Base-by-base conservation (phyloP, 768 basidiomycete species). In the Tulasnella sp. region DNA sequence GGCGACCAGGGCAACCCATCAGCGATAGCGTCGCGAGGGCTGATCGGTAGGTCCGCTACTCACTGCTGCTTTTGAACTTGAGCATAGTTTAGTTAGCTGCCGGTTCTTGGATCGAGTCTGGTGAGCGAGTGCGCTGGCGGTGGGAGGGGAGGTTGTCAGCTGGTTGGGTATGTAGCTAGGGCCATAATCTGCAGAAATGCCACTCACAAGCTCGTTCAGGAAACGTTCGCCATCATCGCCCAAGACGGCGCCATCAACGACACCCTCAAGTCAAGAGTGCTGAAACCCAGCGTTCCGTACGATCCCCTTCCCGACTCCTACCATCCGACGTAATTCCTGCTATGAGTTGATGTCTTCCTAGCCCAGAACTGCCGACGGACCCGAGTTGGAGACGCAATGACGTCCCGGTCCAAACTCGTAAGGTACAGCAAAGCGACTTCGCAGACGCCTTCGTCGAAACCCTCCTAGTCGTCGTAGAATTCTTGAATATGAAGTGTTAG, bases 221-320 rank as follows among this genome's bases (percentile, higher is more conserved):
- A 60, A 5, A 72, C n/a, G 58, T 79, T 79, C 5, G 60, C 54
- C 78, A 79, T 79, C 46, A 73, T 28, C 41, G 60, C 22, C 78
- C 78, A 79, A 28, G 20, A 72, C 34, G 18, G 12, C 31, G 31
- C n/a, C 18, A 79, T 18, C 28, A 72, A 20, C 14, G 37, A 14
- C 24, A 40, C 40, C 9, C 34, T 42, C 60, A 34, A 37, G 28
- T 79, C 78, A 28, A 12, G 41, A 18, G 7, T 16, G 20, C 28
- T 18, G 34, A 46, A 77, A 4, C n/a, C 78, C 34, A 42, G 60
- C 78, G 37, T 77, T 46, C 37, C n/a, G 6, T 9, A 46, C 76
- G 54, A 77, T 77, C 37, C 54, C 41, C 46, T 50, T 28, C 64
- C 46, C n/a, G 28, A 5, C 40, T 24, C 16, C 54, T 14, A 79